Conservation (phyloP, 495 filamentous ascomycete genomes). For the Ascodesmis nigricans region DNA sequence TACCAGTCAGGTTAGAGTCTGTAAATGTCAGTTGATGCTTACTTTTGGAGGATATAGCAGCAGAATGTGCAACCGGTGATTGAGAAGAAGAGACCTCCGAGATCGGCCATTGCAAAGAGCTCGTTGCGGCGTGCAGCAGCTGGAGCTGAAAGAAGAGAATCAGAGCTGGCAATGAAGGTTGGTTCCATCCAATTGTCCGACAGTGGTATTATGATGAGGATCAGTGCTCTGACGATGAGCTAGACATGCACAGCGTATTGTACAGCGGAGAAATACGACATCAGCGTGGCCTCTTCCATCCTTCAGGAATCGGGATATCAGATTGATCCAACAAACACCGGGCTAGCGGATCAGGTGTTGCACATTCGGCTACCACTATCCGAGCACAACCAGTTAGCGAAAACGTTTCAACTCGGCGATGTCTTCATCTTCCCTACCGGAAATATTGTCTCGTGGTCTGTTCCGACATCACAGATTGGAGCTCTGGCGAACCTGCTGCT, state of each 20-base stretch:
- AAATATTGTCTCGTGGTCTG: conserved; percentile 77
- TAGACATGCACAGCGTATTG: conserved; percentile 19
- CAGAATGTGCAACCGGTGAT: too few relatives aligned
- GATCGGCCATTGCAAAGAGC: too few relatives aligned
- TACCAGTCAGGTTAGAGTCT: too few relatives aligned
- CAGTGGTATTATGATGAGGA: too few relatives aligned
- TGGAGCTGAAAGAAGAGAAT: too few relatives aligned
- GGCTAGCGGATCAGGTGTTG: conserved; percentile 16
- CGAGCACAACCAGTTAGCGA: background rate
- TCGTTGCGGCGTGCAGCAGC: too few relatives aligned
- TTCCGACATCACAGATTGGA: conserved; percentile 46
- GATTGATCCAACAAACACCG: conserved; percentile 11
- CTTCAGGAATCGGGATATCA: conserved; percentile 10
- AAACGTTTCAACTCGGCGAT: conserved; percentile 45
- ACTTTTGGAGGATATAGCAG: too few relatives aligned
- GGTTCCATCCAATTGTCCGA: too few relatives aligned
- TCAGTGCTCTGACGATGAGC: background rate
- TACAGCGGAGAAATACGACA: conserved; percentile 19
- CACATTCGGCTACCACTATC: conserved; percentile 11
- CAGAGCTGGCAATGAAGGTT: too few relatives aligned
- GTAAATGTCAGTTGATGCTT: too few relatives aligned
- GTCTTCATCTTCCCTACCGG: conserved; percentile 95
- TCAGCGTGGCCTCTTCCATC: conserved; percentile 9
- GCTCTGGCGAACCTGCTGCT: conserved; percentile 52
- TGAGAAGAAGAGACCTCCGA: too few relatives aligned